A percentile compares a stretch with the other conserved stretches of the same genome.
Evolutionary conservation across 495 filamentous ascomycete genomes (phyloP).

Genomic region (Neurospora hispaniola): DNA sequence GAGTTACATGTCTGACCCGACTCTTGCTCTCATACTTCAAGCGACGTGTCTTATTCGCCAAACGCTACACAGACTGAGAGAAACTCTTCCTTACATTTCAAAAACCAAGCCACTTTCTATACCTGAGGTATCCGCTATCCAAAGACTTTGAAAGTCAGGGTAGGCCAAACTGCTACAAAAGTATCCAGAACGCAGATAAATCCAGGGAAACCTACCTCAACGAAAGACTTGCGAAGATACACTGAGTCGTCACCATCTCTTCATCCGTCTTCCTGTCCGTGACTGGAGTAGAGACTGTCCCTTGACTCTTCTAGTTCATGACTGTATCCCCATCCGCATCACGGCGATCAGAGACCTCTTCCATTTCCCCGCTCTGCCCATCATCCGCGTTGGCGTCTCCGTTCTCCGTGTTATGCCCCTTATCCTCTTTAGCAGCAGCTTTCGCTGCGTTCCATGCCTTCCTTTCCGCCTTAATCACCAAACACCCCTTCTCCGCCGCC

Average conservation of each 20-base stretch:
- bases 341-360: not conserved
- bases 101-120: not conserved
- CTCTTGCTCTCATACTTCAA: no score
- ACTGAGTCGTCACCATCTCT: not conserved
- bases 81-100: no score
- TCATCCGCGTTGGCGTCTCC: no score
- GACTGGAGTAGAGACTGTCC: not conserved
- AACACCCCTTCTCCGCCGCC: conserved; percentile 43
- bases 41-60: not conserved
- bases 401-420: no score
- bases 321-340: not conserved
- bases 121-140: not conserved
- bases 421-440: not conserved
- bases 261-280: not conserved
- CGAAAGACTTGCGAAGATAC: not conserved
- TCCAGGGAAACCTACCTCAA: not conserved
- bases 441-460: not conserved
- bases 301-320: not conserved
- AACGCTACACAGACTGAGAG: no score
- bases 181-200: not conserved
- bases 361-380: not conserved
- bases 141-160: not conserved
- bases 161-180: not conserved
- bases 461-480: conserved; percentile 9
- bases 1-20: no score